These are phyloP conservation scores for Huntiella abstrusa DNA, from an alignment of 2,329 filamentous ascomycete species.

Conservation along the genomic window DNA sequence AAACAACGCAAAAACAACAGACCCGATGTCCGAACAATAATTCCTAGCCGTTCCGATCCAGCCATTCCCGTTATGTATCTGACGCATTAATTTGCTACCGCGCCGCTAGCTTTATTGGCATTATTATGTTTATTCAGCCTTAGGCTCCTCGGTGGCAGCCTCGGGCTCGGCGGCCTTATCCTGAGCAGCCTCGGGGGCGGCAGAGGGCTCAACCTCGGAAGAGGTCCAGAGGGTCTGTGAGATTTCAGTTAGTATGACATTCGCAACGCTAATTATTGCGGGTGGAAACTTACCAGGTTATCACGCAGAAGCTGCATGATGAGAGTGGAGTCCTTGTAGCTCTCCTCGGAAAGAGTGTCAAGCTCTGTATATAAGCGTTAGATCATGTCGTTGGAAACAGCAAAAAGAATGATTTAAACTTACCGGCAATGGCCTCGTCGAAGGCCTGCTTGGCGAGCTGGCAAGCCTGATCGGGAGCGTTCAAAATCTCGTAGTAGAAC, in stretches of 20 bases:
- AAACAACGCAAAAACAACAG: slow-evolving; percentile 2
- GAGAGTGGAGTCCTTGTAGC: slow-evolving; percentile 96
- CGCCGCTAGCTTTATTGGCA: slow-evolving; percentile 19
- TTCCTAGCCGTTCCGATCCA: slow-evolving; percentile 5
- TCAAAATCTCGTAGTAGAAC: slow-evolving; percentile 99
- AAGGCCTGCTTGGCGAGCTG: slow-evolving; percentile 98
- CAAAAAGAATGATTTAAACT: slow-evolving; percentile 11
- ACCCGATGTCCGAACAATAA: slow-evolving; percentile 4
- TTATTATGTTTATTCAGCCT: slow-evolving; percentile 40
- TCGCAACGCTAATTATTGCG: neutral
- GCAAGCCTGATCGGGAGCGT: slow-evolving; percentile 95
- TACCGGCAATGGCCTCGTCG: slow-evolving; percentile 82
- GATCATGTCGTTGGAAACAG: slow-evolving; percentile 4
- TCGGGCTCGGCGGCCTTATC: slow-evolving; percentile 33
- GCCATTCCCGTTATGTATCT: slow-evolving; percentile 5
- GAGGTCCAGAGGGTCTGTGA: slow-evolving; percentile 92
- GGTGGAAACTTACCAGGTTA: slow-evolving; percentile 52
- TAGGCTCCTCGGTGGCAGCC: slow-evolving; percentile 43
- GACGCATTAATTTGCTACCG: slow-evolving; percentile 15
- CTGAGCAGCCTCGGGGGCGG: slow-evolving; percentile 26
- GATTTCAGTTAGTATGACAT: neutral
- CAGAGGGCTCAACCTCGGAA: slow-evolving; percentile 73
- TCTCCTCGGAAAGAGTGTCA: slow-evolving; percentile 92
- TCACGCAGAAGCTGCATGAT: slow-evolving; percentile 98
- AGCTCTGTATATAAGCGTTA: slow-evolving; percentile 45